A percentile compares a stretch with the other conserved stretches of the same genome.
Evolutionary conservation across 2,329 filamentous ascomycete species (phyloP).

Genomic region (Parastagonospora avenae): DNA sequence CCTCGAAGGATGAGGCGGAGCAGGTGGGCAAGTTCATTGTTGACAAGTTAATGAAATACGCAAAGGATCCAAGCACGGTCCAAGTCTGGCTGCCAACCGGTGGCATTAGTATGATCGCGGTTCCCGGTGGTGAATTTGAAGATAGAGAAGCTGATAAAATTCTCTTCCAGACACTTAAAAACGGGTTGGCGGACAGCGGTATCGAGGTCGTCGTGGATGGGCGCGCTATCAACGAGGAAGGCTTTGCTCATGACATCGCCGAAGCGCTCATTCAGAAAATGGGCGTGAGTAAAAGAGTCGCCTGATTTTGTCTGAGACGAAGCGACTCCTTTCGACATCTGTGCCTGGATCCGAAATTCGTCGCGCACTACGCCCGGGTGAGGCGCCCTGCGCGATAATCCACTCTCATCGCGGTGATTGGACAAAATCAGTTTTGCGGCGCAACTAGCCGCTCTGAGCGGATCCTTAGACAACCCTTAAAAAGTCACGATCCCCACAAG

Average conservation of each 20-base stretch:
- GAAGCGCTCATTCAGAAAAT: conserved; percentile 45
- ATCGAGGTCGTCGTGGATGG: conserved; percentile 58
- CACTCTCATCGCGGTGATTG: not conserved
- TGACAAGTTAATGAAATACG: conserved; percentile 54
- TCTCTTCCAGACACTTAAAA: conserved; percentile 55
- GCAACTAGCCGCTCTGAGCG: too few relatives aligned
- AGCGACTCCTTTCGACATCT: conserved; percentile 1
- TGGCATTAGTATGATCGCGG: conserved; percentile 67
- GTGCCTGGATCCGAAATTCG: not conserved
- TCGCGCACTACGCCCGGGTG: not conserved
- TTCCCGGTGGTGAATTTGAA: conserved; percentile 58
- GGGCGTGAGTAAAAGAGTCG: conserved; percentile 4
- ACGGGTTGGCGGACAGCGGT: conserved; percentile 55
- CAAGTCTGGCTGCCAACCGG: conserved; percentile 65
- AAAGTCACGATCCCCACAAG: not conserved
- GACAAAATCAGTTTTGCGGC: too few relatives aligned
- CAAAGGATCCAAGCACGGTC: conserved; percentile 49
- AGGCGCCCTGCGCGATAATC: conserved; percentile 1
- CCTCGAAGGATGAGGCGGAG: conserved; percentile 61
- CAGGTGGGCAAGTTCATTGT: conserved; percentile 63
- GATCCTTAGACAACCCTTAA: not conserved
- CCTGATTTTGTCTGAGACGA: not conserved
- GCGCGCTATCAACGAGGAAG: conserved; percentile 60
- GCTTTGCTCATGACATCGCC: conserved; percentile 57
- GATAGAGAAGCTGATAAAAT: conserved; percentile 55